Percentiles rank a stretch among this genome's conserved stretches.
These are phyloP conservation scores for Puccinia polysora DNA, from an alignment of 1,284 basidiomycete genomes.

Conservation along the genomic window DNA sequence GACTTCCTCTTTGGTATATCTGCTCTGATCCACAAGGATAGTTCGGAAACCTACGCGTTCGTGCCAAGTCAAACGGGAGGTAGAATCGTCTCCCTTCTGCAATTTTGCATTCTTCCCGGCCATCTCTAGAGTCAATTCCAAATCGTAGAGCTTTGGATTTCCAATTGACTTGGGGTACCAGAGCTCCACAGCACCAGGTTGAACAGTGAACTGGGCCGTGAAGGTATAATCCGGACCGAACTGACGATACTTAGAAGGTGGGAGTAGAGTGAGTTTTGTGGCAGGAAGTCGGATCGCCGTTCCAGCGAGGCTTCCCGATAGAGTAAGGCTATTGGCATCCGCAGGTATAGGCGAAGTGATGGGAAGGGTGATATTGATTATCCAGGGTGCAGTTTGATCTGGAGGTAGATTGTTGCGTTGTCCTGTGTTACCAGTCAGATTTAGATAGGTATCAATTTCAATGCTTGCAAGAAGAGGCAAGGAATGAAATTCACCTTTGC, in stretches of 20 bases:
- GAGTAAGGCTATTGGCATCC: conserved; percentile 44
- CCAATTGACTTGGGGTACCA: conserved; percentile 49
- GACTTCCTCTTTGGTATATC: conserved; percentile 44
- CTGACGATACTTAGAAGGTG: conserved; percentile 42
- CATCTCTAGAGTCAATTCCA: conserved; percentile 42
- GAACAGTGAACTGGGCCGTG: conserved; percentile 45
- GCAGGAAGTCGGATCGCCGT: conserved; percentile 26
- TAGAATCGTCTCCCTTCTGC: not conserved
- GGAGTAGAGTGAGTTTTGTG: not conserved
- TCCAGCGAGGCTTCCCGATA: conserved; percentile 31
- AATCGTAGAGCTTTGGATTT: conserved; percentile 46
- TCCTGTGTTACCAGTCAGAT: too few relatives aligned
- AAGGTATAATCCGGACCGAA: conserved; percentile 39
- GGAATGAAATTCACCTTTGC: too few relatives aligned
- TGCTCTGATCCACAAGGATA: conserved; percentile 47
- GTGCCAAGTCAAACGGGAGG: conserved; percentile 22
- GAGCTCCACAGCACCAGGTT: conserved; percentile 44
- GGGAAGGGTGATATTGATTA: conserved; percentile 49
- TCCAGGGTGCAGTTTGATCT: conserved; percentile 48
- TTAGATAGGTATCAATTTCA: too few relatives aligned
- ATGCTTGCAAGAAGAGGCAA: too few relatives aligned
- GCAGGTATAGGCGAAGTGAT: conserved; percentile 26
- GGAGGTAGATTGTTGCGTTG: conserved; percentile 48
- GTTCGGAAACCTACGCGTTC: conserved; percentile 49
- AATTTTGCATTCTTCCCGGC: conserved; percentile 37